These are phyloP conservation scores for Leonotis leonurus DNA, from an alignment of 257 asterid species.

Conservation along the genomic window DNA sequence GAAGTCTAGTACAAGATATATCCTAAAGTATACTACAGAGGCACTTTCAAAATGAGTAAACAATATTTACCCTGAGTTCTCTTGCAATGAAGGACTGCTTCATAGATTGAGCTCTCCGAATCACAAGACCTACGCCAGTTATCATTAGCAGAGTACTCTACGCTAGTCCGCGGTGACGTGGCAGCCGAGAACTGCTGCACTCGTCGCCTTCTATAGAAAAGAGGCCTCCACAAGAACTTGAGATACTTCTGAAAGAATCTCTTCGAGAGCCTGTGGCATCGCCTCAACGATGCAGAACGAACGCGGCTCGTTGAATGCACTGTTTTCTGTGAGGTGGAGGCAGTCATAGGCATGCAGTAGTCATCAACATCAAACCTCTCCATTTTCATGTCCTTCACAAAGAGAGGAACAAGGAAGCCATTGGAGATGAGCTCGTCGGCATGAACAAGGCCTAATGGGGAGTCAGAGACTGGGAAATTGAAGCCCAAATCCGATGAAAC, in stretches of 20 bases:
- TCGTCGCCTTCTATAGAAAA: slow-evolving; percentile 26
- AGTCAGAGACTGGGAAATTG: slow-evolving; percentile 49
- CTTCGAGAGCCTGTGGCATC: slow-evolving; percentile 44
- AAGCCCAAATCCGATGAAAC: slow-evolving; percentile 57
- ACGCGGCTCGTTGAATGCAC: slow-evolving; percentile 19
- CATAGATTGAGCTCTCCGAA: slow-evolving; percentile 81
- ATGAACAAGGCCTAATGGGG: slow-evolving; percentile 41
- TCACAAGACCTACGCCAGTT: slow-evolving; percentile 76
- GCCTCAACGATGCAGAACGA: slow-evolving; percentile 40
- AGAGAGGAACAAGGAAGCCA: slow-evolving; percentile 53
- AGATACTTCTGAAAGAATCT: slow-evolving; percentile 43
- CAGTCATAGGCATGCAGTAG: slow-evolving; percentile 1
- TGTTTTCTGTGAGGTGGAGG: slow-evolving; percentile 9
- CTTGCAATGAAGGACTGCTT: slow-evolving; percentile 91
- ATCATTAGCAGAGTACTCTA: slow-evolving; percentile 54
- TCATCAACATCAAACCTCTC: slow-evolving; percentile 9
- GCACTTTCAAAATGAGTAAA: too few relatives aligned
- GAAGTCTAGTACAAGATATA: neutral
- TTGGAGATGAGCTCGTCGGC: slow-evolving; percentile 73
- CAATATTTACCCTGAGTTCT: slow-evolving; percentile 50
- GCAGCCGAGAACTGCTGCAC: slow-evolving; percentile 27
- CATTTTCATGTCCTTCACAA: slow-evolving; percentile 16
- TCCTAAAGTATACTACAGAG: too few relatives aligned
- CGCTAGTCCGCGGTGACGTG: slow-evolving; percentile 63
- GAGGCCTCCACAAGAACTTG: slow-evolving; percentile 40